Conservation (phyloP, 805 yeast genomes). For the Kazachstania kunashirensis region DNA sequence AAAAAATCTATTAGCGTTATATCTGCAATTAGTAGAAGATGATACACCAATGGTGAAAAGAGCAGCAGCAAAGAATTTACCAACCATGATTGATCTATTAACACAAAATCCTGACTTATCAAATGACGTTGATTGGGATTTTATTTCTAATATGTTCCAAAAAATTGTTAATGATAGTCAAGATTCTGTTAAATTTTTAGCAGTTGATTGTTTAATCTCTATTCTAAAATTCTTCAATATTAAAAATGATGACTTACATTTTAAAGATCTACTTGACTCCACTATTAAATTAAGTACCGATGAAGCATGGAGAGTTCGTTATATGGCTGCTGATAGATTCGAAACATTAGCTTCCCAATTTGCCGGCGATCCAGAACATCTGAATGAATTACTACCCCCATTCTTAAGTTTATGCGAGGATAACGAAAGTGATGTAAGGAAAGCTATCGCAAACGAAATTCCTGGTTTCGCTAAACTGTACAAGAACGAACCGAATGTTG, state of each 20-base stretch:
- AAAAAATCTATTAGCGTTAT: constrained; percentile 54
- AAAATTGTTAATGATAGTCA: constrained; percentile 73
- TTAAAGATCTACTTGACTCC: constrained; percentile 51
- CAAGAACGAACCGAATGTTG: constrained; percentile 35
- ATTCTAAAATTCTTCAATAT: constrained; percentile 60
- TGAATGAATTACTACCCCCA: constrained; percentile 43
- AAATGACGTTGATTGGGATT: constrained; percentile 60
- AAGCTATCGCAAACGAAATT: constrained; percentile 85
- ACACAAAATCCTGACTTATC: constrained; percentile 37
- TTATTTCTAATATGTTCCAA: constrained; percentile 74
- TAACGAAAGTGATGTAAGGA: constrained; percentile 93
- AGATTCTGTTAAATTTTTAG: constrained; percentile 85
- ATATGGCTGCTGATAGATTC: constrained; percentile 94
- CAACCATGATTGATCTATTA: constrained; percentile 56
- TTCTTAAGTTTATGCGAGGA: constrained; percentile 76
- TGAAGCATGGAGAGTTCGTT: constrained; percentile 96
- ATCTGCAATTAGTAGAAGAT: constrained; percentile 65
- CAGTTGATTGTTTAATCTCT: constrained; percentile 80
- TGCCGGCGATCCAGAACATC: constrained; percentile 44
- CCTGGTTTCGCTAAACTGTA: constrained; percentile 61
- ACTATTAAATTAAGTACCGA: constrained; percentile 70
- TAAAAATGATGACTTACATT: constrained; percentile 47
- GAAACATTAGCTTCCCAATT: constrained; percentile 62
- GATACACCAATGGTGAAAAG: constrained; percentile 98
- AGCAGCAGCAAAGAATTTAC: constrained; percentile 81